Conservation (phyloP, 1,284 basidiomycete genomes). For the Anthracocystis setariae region DNA sequence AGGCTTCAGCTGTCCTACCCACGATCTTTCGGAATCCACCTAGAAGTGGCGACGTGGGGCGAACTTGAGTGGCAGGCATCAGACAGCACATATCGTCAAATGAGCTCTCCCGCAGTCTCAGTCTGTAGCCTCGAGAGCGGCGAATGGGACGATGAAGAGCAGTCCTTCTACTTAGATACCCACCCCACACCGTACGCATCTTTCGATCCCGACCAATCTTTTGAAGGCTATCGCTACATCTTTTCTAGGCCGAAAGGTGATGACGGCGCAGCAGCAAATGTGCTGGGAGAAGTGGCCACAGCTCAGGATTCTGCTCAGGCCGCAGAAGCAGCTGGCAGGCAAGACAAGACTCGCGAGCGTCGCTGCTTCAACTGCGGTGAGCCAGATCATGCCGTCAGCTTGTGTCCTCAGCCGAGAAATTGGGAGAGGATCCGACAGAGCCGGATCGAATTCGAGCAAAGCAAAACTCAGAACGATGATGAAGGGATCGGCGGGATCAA, state of each 20-base stretch:
- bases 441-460: conserved; percentile 17
- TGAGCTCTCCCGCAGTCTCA: conserved; percentile 18
- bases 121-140: conserved; percentile 27
- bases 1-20: conserved; percentile 26
- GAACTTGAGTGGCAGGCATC: too few relatives aligned
- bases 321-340: not conserved
- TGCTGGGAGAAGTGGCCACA: not conserved
- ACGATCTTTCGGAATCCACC: conserved; percentile 3
- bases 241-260: conserved; percentile 10
- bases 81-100: not conserved
- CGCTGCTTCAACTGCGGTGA: conserved; percentile 37
- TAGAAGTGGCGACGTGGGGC: not conserved
- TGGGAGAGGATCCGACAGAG: conserved; percentile 25
- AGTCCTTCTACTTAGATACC: conserved; percentile 28
- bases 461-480: conserved; percentile 10
- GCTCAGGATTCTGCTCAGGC: not conserved
- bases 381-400: conserved; percentile 13
- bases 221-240: conserved; percentile 25
- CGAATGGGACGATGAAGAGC: conserved; percentile 29
- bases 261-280: not conserved
- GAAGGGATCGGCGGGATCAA: conserved; percentile 12
- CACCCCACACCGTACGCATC: conserved; percentile 25
- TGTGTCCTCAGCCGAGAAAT: conserved; percentile 18
- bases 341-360: not conserved
- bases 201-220: conserved; percentile 39